phyloP scores from a whole-genome alignment of 2,329 filamentous ascomycete genomes.

The Nemania abortiva region DNA sequence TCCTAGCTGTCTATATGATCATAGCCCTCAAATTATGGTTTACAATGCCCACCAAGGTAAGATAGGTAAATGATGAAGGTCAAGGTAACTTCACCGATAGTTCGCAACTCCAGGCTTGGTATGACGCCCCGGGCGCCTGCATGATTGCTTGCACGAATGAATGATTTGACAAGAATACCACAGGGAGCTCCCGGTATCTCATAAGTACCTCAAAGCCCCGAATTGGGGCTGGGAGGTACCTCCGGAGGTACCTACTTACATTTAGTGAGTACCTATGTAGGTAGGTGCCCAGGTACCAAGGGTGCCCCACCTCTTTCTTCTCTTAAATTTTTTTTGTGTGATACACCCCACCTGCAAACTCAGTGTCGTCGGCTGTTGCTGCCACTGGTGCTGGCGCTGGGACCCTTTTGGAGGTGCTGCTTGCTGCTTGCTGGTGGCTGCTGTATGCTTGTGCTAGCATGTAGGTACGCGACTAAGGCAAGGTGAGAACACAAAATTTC shows the following conservation, averaged over 20 bases:
- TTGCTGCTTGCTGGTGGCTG: neutral
- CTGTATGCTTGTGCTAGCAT: constrained; percentile 12
- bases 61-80: neutral
- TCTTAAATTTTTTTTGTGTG: constrained; percentile 35
- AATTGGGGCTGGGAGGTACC: neutral
- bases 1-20: too few species aligned
- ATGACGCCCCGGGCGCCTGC: neutral
- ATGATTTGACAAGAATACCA: neutral
- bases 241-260: neutral
- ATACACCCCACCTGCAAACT: constrained; percentile 26
- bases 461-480: constrained; percentile 43
- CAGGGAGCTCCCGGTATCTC: neutral
- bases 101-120: constrained; percentile 9
- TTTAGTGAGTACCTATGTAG: neutral
- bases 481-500: constrained; percentile 50
- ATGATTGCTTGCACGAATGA: constrained; percentile 17
- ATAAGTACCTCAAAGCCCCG: neutral
- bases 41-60: too few species aligned
- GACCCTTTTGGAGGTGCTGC: neutral
- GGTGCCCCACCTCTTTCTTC: constrained; percentile 5
- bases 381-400: constrained; percentile 8
- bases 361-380: constrained; percentile 16
- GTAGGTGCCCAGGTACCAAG: neutral
- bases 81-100: constrained; percentile 9
- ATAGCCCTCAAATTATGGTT: too few species aligned